Conservation (phyloP, 139 green algal genomes). For the Ulvella scutata region DNA sequence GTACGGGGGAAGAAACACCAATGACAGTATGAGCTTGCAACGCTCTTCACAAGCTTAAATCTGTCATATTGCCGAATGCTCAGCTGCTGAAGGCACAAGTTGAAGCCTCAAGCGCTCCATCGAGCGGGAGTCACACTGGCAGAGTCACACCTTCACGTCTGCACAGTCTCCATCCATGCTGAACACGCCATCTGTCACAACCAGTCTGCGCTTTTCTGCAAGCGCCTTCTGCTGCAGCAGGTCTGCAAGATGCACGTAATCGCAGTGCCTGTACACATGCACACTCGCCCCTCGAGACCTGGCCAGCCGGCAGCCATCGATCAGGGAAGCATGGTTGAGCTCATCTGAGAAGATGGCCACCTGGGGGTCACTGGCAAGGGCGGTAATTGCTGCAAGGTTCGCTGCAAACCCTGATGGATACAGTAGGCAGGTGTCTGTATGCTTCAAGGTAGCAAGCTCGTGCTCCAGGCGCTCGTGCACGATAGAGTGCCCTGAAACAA, state of each 20-base stretch:
- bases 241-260: conserved; percentile 68
- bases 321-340: conserved; percentile 94
- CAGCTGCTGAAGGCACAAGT: too few relatives aligned
- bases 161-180: conserved; percentile 91
- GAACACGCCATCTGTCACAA: conserved; percentile 86
- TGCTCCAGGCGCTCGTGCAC: conserved; percentile 67
- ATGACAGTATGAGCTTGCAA: too few relatives aligned
- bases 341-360: conserved; percentile 71
- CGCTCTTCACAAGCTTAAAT: too few relatives aligned
- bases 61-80: too few relatives aligned
- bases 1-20: too few relatives aligned
- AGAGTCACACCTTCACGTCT: conserved; percentile 38
- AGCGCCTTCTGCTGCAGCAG: conserved; percentile 24
- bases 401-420: conserved; percentile 45
- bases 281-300: conserved; percentile 11
- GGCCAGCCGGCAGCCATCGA: conserved; percentile 71
- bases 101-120: too few relatives aligned
- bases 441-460: conserved; percentile 64
- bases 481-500: conserved; percentile 76
- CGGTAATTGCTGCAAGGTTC: background rate
- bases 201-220: conserved; percentile 28
- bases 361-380: background rate
- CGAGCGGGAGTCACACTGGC: too few relatives aligned
- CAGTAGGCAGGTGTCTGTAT: conserved; percentile 58
- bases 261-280: conserved; percentile 77